These are phyloP conservation scores for Pilatotrama ljubarskyi DNA, from an alignment of 768 basidiomycete genomes.

Conservation along the genomic window DNA sequence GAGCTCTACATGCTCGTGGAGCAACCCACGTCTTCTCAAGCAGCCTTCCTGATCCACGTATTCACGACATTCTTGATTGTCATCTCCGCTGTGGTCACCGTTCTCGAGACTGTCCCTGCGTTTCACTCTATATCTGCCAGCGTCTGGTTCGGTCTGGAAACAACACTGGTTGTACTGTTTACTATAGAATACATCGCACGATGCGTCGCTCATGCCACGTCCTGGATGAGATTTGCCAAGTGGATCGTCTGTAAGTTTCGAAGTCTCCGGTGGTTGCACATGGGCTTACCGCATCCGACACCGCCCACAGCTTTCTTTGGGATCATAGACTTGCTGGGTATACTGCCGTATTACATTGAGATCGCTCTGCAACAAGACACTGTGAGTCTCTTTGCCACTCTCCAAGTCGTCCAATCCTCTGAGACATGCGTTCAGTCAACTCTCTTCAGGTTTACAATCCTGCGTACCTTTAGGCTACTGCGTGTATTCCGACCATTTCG, in stretches of 20 bases:
- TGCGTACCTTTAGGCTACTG: constrained; percentile 85
- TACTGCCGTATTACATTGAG: constrained; percentile 89
- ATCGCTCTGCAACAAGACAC: constrained; percentile 83
- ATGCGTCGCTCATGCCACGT: constrained; percentile 72
- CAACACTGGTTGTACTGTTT: constrained; percentile 79
- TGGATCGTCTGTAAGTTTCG: constrained; percentile 66
- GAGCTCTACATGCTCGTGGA: constrained; percentile 73
- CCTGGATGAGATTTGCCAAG: constrained; percentile 57
- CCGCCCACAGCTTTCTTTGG: constrained; percentile 69
- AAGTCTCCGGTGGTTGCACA: background rate
- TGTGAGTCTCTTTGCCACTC: constrained; percentile 41
- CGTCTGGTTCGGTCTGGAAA: constrained; percentile 88
- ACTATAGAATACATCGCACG: constrained; percentile 81
- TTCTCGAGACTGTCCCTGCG: constrained; percentile 77
- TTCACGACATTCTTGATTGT: constrained; percentile 71
- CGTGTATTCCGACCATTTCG: constrained; percentile 90
- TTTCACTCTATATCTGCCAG: constrained; percentile 69
- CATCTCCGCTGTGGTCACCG: constrained; percentile 71
- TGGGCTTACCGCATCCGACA: background rate
- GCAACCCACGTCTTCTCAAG: constrained; percentile 70
- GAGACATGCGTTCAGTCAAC: constrained; percentile 53
- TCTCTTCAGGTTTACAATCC: constrained; percentile 87
- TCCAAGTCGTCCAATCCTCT: background rate
- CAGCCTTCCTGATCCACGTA: constrained; percentile 78
- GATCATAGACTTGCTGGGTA: constrained; percentile 81